A percentile compares a stretch with the other conserved stretches of the same genome.
Conservation (phyloP, 768 basidiomycete species). For the Hirschioporus abietinus region DNA sequence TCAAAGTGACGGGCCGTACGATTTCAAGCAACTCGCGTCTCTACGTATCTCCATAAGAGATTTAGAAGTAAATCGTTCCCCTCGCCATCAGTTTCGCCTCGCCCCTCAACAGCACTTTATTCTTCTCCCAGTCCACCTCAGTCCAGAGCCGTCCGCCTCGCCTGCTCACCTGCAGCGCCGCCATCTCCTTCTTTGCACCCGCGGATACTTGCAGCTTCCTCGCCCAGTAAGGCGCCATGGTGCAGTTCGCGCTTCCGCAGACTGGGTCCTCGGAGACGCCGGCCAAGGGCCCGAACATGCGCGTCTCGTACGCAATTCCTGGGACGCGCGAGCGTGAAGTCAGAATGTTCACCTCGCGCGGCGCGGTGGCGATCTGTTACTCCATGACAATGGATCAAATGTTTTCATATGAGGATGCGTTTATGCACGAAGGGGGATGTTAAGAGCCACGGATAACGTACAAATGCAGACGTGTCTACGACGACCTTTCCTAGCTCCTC, state of each 20-base stretch:
- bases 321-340: constrained; percentile 30
- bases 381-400: background rate
- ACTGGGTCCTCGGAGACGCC: constrained; percentile 41
- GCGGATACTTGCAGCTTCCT: constrained; percentile 27
- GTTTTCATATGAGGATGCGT: too few relatives aligned
- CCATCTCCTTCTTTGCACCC: constrained; percentile 25
- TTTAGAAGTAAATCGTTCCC: constrained; percentile 17
- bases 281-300: constrained; percentile 41
- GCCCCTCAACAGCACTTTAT: constrained; percentile 31
- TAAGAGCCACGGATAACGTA: background rate
- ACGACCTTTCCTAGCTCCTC: background rate
- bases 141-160: constrained; percentile 43
- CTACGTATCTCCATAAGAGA: background rate
- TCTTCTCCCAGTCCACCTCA: constrained; percentile 28
- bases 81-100: constrained; percentile 28
- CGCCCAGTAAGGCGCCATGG: constrained; percentile 48
- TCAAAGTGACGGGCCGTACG: too few relatives aligned
- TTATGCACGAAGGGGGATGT: background rate
- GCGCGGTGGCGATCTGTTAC: background rate
- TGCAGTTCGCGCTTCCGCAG: constrained; percentile 49
- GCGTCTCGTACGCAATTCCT: constrained; percentile 40
- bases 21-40: background rate
- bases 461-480: background rate
- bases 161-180: constrained; percentile 45
- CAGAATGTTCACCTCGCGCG: constrained; percentile 28